Conservation (phyloP, 2,329 filamentous ascomycete species). For the Xylariaceae sp. region DNA sequence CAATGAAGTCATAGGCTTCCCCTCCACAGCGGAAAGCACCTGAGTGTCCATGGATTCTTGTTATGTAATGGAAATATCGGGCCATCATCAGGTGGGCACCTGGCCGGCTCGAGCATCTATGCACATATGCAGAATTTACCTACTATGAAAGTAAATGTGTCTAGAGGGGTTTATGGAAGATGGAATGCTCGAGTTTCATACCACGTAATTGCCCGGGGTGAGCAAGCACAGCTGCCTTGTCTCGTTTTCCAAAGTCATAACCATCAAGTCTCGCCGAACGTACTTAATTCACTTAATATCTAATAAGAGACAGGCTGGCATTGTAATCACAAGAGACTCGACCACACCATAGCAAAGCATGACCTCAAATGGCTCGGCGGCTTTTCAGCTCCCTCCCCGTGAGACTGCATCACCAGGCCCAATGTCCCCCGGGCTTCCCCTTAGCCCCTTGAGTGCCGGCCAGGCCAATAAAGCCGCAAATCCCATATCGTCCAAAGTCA, state of each 20-base stretch:
- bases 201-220: no score
- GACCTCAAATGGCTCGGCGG: conserved; percentile 29
- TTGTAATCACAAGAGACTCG: not conserved
- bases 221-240: no score
- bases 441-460: conserved; percentile 14
- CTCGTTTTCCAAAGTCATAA: not conserved
- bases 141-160: not conserved
- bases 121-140: no score
- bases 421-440: conserved; percentile 31
- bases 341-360: conserved; percentile 12
- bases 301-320: not conserved
- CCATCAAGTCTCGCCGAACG: not conserved
- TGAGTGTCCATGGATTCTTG: not conserved
- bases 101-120: no score
- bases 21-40: not conserved
- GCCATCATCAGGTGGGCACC: no score
- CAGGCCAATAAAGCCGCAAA: conserved; percentile 44
- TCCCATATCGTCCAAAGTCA: conserved; percentile 75
- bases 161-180: not conserved
- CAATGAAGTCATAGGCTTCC: not conserved
- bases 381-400: conserved; percentile 26
- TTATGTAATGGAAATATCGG: not conserved
- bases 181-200: not conserved
- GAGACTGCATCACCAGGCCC: conserved; percentile 28
- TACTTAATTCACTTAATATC: not conserved